These are phyloP conservation scores for Metarhizium sp. DNA, from an alignment of 2,329 filamentous ascomycete genomes.

Conservation along the genomic window DNA sequence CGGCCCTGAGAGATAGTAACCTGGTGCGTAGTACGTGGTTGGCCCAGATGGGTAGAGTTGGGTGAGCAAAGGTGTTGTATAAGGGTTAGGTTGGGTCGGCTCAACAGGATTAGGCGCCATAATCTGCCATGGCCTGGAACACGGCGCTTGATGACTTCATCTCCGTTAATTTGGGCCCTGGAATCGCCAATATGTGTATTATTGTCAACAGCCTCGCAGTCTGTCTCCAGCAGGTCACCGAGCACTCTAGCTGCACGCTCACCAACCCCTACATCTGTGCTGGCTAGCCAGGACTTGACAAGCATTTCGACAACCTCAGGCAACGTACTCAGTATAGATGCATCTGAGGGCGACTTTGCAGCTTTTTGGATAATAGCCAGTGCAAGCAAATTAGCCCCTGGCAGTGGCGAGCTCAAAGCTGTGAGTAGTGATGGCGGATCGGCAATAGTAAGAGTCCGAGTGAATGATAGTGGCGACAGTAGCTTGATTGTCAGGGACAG, in stretches of 20 bases:
- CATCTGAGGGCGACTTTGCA: slow-evolving; percentile 34
- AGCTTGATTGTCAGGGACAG: slow-evolving; percentile 47
- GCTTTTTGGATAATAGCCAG: slow-evolving; percentile 49
- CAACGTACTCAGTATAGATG: slow-evolving; percentile 40
- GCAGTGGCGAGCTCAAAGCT: slow-evolving; percentile 43
- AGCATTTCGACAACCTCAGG: slow-evolving; percentile 38
- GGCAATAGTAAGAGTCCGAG: slow-evolving; percentile 40
- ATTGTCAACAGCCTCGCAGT: slow-evolving; percentile 32
- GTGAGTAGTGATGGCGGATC: slow-evolving; percentile 40
- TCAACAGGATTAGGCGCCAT: slow-evolving; percentile 43
- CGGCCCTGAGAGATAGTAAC: slow-evolving; percentile 43
- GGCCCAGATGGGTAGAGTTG: slow-evolving; percentile 14
- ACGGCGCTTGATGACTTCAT: slow-evolving; percentile 27
- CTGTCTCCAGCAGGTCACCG: slow-evolving; percentile 44
- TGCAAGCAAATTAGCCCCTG: slow-evolving; percentile 48
- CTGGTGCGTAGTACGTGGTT: slow-evolving; percentile 24
- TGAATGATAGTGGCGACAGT: slow-evolving; percentile 42
- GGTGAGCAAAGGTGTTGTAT: slow-evolving; percentile 27
- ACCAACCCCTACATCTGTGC: slow-evolving; percentile 44
- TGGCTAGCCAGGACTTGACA: slow-evolving; percentile 42
- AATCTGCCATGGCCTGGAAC: slow-evolving; percentile 40
- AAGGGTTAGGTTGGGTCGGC: slow-evolving; percentile 33
- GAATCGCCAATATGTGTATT: slow-evolving; percentile 1
- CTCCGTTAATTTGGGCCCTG: slow-evolving; percentile 16
- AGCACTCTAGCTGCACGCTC: slow-evolving; percentile 42